Conservation (phyloP, 306 rosid species). For the Senna siamea region DNA sequence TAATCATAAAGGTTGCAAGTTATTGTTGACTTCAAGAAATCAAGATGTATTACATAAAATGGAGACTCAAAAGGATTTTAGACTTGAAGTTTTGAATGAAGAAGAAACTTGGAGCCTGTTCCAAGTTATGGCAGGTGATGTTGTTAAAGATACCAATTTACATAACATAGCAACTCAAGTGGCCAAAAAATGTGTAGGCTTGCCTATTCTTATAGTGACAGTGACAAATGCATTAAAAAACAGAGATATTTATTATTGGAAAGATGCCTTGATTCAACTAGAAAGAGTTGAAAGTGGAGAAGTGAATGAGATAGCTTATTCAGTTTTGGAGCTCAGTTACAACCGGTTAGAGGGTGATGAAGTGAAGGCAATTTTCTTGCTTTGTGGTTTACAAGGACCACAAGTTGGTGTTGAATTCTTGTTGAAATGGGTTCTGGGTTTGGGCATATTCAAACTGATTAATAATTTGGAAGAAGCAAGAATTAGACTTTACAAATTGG, state of each 20-base stretch:
- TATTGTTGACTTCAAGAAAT: too few relatives aligned
- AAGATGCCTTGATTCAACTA: not conserved
- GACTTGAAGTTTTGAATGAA: too few relatives aligned
- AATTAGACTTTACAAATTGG: not conserved
- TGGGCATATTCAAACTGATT: not conserved
- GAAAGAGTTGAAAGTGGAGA: not conserved
- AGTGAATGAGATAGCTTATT: not conserved
- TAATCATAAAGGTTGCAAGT: too few relatives aligned
- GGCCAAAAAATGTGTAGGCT: not conserved
- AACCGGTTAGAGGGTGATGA: not conserved
- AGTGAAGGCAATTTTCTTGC: not conserved
- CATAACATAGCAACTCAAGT: not conserved
- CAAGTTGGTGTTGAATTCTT: not conserved
- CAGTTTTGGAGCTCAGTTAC: not conserved
- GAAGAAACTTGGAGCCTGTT: not conserved
- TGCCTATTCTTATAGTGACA: not conserved
- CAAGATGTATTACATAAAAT: too few relatives aligned
- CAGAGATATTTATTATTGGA: not conserved
- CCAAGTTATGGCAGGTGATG: not conserved
- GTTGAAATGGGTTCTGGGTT: not conserved
- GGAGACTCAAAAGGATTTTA: too few relatives aligned
- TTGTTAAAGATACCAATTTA: not conserved
- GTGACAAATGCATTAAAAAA: conserved; percentile 8
- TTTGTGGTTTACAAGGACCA: not conserved
- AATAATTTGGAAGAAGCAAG: not conserved